Base-by-base conservation (phyloP, 306 rosid species). In the Vigna angularis region DNA sequence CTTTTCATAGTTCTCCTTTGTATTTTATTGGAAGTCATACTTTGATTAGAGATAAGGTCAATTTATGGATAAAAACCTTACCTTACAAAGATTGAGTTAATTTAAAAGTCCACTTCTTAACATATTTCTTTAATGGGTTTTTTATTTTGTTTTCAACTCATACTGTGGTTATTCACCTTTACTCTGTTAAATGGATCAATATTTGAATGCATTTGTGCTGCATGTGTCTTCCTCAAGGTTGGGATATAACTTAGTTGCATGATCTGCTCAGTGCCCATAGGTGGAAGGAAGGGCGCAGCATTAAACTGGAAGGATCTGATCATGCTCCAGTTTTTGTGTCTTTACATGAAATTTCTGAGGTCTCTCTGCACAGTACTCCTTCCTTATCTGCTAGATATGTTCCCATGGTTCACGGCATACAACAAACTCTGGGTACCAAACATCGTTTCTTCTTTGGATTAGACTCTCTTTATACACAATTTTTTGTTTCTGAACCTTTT, bases 291-390 rank as follows among this genome's bases (percentile, higher is more conserved):
- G 94, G 93, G 53, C 91, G 73, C 64, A 87, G 86, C 74, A 26
- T 83, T 75, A 95, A 91, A 78, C 87, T 93, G 49, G 97, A 95
- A 89, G 98, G 98, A 66, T 95, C 98, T 42, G 98, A 95, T 84
- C 98, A 95, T 85, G 98, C 98, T 79, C 98, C 98, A 4, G 96
- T 95, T 86, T 88, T 59, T 81, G 42, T 86, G 61, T 83, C 82
- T 67, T 87, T 95, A 24, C 62, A 75, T 63, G 97, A 88, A 86
- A 82, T 93, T 66, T 97, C 93, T 26, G 86, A 83, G 32, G 82
- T 81, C 70, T 70, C 86, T 71, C 85, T 77, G 68, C 98, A 95
- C 78, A 92, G 83, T 77, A 91, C 97, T 59, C 93, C 98, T 26
- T 72, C 90, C 66, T 86, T 91, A 44, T 95, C 98, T 89, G 86